These are phyloP conservation scores for Claviceps quebecensis DNA, from an alignment of 2,329 filamentous ascomycete species.

Conservation along the genomic window DNA sequence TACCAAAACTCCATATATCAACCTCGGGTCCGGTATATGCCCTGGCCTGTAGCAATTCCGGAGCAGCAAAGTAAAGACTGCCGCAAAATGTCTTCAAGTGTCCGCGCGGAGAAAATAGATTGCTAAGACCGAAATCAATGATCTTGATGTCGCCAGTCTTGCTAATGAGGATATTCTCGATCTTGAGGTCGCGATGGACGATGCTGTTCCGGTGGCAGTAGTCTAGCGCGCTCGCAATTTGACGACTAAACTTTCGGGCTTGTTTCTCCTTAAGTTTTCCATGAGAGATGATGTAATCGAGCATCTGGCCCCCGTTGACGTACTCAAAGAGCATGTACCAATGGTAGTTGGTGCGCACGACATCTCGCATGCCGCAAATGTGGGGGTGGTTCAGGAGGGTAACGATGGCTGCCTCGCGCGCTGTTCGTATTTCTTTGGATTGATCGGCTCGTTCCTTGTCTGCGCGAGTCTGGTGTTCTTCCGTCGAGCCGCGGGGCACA, in stretches of 20 bases:
- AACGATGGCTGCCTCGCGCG: slow-evolving; percentile 90
- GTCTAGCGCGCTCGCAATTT: slow-evolving; percentile 91
- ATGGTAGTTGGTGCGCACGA: slow-evolving; percentile 90
- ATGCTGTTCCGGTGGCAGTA: slow-evolving; percentile 98
- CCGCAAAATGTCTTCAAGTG: slow-evolving; percentile 95
- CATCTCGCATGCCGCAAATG: slow-evolving; percentile 89
- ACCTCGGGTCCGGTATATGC: slow-evolving; percentile 95
- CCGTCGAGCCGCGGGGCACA: slow-evolving; percentile 76
- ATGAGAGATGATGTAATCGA: slow-evolving; percentile 98
- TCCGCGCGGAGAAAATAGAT: slow-evolving; percentile 74
- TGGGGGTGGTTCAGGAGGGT: slow-evolving; percentile 89
- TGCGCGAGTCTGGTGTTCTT: slow-evolving; percentile 58
- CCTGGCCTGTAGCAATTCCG: slow-evolving; percentile 82
- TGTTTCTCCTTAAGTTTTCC: slow-evolving; percentile 97
- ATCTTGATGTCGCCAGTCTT: slow-evolving; percentile 99
- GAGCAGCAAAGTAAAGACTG: slow-evolving; percentile 93
- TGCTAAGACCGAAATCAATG: slow-evolving; percentile 95
- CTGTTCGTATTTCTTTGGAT: slow-evolving; percentile 90
- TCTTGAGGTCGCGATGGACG: slow-evolving; percentile 93
- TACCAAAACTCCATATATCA: slow-evolving; percentile 97
- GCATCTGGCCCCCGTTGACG: slow-evolving; percentile 97
- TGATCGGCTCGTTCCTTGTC: slow-evolving; percentile 85
- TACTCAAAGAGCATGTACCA: slow-evolving; percentile 99
- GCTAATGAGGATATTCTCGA: slow-evolving; percentile 97
- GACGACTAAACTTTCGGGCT: slow-evolving; percentile 90